These are phyloP conservation scores for Ustanciosporium gigantosporum DNA, from an alignment of 1,284 basidiomycete genomes.

Conservation along the genomic window DNA sequence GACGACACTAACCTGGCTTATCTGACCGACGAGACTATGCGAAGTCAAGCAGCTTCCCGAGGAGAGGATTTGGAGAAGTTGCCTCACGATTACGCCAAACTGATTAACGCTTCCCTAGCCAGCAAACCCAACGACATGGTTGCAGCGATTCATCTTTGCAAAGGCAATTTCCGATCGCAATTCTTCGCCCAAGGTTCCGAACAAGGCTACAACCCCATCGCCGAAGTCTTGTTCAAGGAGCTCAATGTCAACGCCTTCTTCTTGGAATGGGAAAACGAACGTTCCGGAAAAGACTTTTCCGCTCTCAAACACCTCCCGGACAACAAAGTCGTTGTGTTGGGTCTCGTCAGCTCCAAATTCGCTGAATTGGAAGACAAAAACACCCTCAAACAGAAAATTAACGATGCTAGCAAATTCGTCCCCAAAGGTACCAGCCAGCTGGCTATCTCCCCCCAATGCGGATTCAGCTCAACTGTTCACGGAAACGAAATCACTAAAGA, in stretches of 20 bases:
- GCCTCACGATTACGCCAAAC: slow-evolving; percentile 32
- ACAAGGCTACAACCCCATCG: slow-evolving; percentile 75
- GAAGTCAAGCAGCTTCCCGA: slow-evolving; percentile 11
- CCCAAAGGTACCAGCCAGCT: slow-evolving; percentile 68
- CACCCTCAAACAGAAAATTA: slow-evolving; percentile 68
- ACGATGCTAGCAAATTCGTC: slow-evolving; percentile 70
- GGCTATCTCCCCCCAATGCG: slow-evolving; percentile 74
- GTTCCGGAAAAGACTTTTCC: slow-evolving; percentile 68
- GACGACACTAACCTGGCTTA: slow-evolving; percentile 64
- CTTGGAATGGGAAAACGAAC: slow-evolving; percentile 75
- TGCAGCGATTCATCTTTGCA: slow-evolving; percentile 74
- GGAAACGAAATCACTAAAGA: slow-evolving; percentile 65
- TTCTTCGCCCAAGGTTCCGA: slow-evolving; percentile 65
- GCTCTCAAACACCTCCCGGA: slow-evolving; percentile 66
- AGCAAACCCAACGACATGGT: slow-evolving; percentile 70
- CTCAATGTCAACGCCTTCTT: slow-evolving; percentile 78
- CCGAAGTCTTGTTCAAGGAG: slow-evolving; percentile 69
- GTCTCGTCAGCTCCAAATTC: slow-evolving; percentile 75
- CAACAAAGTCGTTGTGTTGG: slow-evolving; percentile 73
- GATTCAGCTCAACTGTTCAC: slow-evolving; percentile 69
- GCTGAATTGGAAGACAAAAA: slow-evolving; percentile 70
- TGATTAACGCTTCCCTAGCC: slow-evolving; percentile 66
- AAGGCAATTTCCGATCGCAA: slow-evolving; percentile 71
- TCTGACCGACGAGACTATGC: slow-evolving; percentile 49
- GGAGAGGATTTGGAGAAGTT: slow-evolving; percentile 42